These are phyloP conservation scores for Penstemon barbatus DNA, from an alignment of 257 asterid species.

Conservation along the genomic window DNA sequence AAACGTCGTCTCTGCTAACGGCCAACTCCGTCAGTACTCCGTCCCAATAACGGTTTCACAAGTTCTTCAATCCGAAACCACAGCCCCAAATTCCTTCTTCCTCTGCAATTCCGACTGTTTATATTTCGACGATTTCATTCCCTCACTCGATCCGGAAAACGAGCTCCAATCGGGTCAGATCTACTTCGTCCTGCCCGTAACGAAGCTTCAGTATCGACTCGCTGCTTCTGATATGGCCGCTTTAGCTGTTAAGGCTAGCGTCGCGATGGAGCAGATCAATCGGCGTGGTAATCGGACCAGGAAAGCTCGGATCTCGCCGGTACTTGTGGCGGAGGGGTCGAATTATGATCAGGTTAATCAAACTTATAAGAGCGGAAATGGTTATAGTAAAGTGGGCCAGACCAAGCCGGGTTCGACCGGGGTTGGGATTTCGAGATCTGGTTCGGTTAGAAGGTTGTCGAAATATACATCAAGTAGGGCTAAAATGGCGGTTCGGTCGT, in stretches of 20 bases:
- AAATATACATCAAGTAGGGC: conserved; percentile 67
- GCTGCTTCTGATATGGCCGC: conserved; percentile 79
- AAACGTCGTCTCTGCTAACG: conserved; percentile 42
- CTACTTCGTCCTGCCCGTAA: conserved; percentile 53
- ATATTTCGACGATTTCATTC: conserved; percentile 57
- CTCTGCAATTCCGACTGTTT: conserved; percentile 66
- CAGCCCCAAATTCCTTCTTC: conserved; percentile 33
- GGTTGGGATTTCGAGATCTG: conserved; percentile 38
- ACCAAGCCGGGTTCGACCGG: conserved; percentile 7
- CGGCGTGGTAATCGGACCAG: conserved; percentile 32
- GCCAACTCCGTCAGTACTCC: conserved; percentile 47
- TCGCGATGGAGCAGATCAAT: conserved; percentile 46
- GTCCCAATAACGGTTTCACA: conserved; percentile 47
- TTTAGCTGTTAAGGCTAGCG: conserved; percentile 73
- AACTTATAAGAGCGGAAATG: neutral
- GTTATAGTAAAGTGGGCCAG: neutral
- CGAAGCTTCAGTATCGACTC: conserved; percentile 49
- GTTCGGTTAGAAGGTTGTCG: conserved; percentile 46
- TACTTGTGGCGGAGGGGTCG: conserved; percentile 12
- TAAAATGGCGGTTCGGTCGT: conserved; percentile 61
- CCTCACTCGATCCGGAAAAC: conserved; percentile 36
- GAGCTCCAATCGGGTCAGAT: conserved; percentile 57
- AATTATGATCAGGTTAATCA: neutral
- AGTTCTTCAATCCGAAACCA: conserved; percentile 38
- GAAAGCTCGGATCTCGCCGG: conserved; percentile 49